Conservation (phyloP, 495 filamentous ascomycete species). For the Neurospora africana region DNA sequence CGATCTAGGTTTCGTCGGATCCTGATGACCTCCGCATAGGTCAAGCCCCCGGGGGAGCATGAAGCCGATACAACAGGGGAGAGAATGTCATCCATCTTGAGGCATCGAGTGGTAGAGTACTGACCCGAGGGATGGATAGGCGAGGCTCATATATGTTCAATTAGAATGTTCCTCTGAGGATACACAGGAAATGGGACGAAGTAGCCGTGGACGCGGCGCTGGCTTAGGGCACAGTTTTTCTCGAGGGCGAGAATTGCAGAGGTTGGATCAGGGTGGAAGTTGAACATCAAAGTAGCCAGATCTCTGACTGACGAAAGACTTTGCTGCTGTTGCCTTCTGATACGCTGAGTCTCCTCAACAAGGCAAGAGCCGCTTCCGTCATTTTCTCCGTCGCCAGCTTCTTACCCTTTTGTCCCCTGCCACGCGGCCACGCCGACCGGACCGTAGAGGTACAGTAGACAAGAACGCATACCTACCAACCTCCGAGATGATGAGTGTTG, state of each 20-base stretch:
- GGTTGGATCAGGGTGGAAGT: background rate
- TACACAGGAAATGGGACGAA: background rate
- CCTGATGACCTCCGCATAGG: background rate
- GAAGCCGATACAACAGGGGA: background rate
- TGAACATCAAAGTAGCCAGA: background rate
- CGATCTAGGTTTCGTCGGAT: background rate
- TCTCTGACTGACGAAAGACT: background rate
- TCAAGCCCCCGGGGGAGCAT: background rate
- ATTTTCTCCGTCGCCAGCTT: background rate
- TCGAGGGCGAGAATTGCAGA: background rate
- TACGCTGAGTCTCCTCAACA: background rate
- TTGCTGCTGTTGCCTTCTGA: background rate
- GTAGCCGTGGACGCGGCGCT: background rate
- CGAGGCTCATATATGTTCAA: background rate
- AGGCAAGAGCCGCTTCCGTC: background rate
- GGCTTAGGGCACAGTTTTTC: background rate
- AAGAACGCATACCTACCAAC: too few relatives aligned
- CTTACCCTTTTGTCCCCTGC: background rate
- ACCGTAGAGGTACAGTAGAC: background rate
- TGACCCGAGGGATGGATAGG: background rate
- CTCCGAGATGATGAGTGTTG: background rate
- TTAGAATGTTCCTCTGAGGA: background rate
- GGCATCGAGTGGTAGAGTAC: background rate
- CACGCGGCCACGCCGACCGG: background rate
- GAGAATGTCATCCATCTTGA: background rate